Evolutionary conservation across 208 protist genomes (phyloP).

Genomic region (Entamoeba invadens): DNA sequence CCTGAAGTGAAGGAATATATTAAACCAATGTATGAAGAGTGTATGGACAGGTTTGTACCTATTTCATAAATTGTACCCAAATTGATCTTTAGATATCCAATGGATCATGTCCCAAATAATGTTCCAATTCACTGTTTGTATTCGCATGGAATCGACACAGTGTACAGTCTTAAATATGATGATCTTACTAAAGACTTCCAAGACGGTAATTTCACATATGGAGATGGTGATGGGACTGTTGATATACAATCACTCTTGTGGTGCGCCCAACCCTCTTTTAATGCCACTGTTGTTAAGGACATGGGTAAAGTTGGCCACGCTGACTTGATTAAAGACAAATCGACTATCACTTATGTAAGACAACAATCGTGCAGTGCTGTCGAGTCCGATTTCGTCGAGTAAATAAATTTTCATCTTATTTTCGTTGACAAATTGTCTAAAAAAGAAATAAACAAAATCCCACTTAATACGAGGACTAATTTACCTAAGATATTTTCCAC

Average conservation of each 20-base stretch:
- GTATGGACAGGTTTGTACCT: no score
- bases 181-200: not conserved
- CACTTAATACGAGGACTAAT: no score
- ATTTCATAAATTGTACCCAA: no score
- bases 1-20: not conserved
- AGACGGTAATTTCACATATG: not conserved
- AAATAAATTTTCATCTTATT: no score
- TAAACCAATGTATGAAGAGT: not conserved
- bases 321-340: not conserved
- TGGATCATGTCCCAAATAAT: not conserved
- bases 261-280: not conserved
- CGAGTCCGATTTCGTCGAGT: no score
- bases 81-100: constrained; percentile 3
- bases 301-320: not conserved
- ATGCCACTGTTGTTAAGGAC: not conserved
- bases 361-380: not conserved
- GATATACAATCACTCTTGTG: not conserved
- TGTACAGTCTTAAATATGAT: not conserved
- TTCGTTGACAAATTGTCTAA: no score
- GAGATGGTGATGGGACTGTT: not conserved
- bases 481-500: no score
- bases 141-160: not conserved
- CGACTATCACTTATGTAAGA: not conserved
- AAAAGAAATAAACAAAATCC: no score
- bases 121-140: not conserved